Evolutionary conservation across 2,329 filamentous ascomycete species (phyloP).

Genomic region (Chaetomium strumarium): DNA sequence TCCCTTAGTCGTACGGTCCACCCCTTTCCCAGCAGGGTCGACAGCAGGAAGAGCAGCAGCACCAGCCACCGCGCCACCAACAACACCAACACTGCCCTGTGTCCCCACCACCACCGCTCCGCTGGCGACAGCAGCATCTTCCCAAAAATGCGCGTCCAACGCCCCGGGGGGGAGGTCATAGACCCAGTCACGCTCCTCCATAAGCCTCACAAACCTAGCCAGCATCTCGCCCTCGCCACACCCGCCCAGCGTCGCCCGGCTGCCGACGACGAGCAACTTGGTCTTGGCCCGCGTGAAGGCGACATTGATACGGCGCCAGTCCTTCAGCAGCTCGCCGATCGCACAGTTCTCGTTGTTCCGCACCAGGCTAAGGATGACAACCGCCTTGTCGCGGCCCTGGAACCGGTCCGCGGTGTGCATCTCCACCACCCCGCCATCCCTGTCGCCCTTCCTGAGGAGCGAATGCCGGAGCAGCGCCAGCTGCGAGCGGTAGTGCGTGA

Average conservation of each 20-base stretch:
- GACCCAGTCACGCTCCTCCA: constrained; percentile 74
- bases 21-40: neutral
- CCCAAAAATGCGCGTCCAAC: constrained; percentile 62
- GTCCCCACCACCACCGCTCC: constrained; percentile 8
- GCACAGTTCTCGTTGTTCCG: constrained; percentile 74
- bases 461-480: constrained; percentile 73
- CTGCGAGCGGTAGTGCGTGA: constrained; percentile 94
- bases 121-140: constrained; percentile 35
- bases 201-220: constrained; percentile 66
- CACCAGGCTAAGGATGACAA: constrained; percentile 81
- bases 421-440: constrained; percentile 50
- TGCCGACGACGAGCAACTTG: constrained; percentile 85
- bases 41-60: neutral
- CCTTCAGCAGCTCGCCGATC: constrained; percentile 86
- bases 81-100: constrained; percentile 17
- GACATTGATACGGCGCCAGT: constrained; percentile 92
- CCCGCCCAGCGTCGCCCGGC: constrained; percentile 60
- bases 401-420: constrained; percentile 97
- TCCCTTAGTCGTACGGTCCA: neutral
- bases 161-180: constrained; percentile 63
- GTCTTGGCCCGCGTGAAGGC: constrained; percentile 89
- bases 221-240: constrained; percentile 69
- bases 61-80: neutral
- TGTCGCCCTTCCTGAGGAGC: constrained; percentile 42
- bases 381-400: constrained; percentile 92